Evolutionary conservation across 140 eudicot species (phyloP).

Genomic region (Cichorium intybus): DNA sequence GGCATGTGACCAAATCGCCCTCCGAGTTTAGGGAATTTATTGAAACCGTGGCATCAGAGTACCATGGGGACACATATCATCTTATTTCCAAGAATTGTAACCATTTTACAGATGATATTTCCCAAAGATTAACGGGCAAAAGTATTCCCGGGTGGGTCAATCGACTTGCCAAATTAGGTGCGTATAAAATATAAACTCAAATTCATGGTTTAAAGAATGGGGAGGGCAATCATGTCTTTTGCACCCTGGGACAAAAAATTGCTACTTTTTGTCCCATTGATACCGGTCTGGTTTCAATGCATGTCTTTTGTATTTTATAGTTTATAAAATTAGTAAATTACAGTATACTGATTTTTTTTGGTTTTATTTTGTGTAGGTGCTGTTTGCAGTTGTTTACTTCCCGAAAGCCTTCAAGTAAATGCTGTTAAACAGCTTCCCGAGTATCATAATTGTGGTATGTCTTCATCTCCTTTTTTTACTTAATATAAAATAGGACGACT

Average conservation of each 20-base stretch:
- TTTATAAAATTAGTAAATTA: too few relatives aligned
- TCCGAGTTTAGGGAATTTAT: slow-evolving; percentile 55
- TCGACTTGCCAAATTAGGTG: slow-evolving; percentile 77
- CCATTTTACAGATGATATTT: slow-evolving; percentile 81
- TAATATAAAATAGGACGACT: too few relatives aligned
- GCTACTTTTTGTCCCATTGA: not conserved
- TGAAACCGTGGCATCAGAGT: slow-evolving; percentile 70
- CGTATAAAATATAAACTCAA: too few relatives aligned
- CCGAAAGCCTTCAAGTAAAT: slow-evolving; percentile 83
- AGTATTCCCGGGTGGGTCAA: slow-evolving; percentile 84
- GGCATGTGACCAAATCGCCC: slow-evolving; percentile 47
- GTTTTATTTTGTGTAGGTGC: slow-evolving; percentile 43
- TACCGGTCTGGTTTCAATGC: not conserved
- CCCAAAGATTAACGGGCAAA: slow-evolving; percentile 61
- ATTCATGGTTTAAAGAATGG: too few relatives aligned
- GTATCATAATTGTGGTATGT: slow-evolving; percentile 65
- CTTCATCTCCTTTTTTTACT: not conserved
- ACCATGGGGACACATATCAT: slow-evolving; percentile 83
- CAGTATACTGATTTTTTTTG: not conserved
- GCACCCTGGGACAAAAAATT: not conserved
- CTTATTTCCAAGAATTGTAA: slow-evolving; percentile 81
- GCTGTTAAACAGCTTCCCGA: slow-evolving; percentile 69
- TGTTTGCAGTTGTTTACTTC: slow-evolving; percentile 75
- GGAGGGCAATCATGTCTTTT: not conserved
- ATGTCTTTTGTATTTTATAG: too few relatives aligned